A percentile compares a stretch with the other conserved stretches of the same genome.
Evolutionary conservation across 257 asterid genomes (phyloP).

Genomic region (Agastache rugosa): DNA sequence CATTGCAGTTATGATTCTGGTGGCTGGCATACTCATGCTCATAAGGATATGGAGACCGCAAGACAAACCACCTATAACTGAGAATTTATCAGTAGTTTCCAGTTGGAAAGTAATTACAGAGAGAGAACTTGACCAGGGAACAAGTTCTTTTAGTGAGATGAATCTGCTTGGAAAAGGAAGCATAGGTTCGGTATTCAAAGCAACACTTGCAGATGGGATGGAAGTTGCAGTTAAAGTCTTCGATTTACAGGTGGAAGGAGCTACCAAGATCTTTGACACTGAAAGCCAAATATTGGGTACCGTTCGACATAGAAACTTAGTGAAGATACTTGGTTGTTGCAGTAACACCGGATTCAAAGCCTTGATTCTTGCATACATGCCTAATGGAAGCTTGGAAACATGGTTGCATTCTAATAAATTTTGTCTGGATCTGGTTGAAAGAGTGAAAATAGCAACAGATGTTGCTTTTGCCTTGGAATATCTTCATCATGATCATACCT

Average conservation of each 20-base stretch:
- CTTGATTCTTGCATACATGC: slow-evolving; percentile 9
- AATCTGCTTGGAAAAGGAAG: slow-evolving; percentile 15
- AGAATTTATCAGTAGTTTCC: neutral
- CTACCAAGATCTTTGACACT: neutral
- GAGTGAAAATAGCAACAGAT: slow-evolving; percentile 6
- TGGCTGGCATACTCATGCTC: slow-evolving; percentile 7
- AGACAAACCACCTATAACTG: neutral
- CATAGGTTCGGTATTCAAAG: neutral
- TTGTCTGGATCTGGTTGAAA: neutral
- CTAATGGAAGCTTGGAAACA: slow-evolving; percentile 7
- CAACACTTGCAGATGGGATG: neutral
- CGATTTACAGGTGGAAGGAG: neutral
- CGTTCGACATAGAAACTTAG: slow-evolving; percentile 7
- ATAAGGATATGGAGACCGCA: slow-evolving; percentile 14
- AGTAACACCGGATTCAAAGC: neutral
- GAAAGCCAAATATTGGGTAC: neutral
- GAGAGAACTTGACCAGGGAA: slow-evolving; percentile 35
- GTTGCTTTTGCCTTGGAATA: neutral
- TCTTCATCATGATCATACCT: neutral
- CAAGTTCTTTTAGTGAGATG: slow-evolving; percentile 33
- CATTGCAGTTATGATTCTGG: neutral
- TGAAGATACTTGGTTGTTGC: neutral
- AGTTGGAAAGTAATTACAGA: neutral
- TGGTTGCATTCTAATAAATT: neutral
- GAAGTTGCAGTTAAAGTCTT: neutral